Conservation (phyloP, 164 flowering plant species). For the Nymphaea colorata region DNA sequence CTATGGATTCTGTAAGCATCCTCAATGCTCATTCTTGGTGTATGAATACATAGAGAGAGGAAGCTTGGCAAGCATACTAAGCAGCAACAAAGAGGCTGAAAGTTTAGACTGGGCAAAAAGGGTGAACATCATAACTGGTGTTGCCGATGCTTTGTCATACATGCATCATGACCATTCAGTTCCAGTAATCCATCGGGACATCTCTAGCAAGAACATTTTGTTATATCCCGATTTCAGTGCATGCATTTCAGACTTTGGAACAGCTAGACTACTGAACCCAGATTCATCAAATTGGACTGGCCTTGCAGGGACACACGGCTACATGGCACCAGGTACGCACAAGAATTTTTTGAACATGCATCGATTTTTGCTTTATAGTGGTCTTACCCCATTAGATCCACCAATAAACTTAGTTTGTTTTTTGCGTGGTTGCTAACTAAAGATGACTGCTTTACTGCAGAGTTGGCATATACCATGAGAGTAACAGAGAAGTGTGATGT, state of each 20-base stretch:
- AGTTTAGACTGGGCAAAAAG: constrained; percentile 8
- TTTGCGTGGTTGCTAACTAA: no score
- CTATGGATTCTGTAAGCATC: constrained; percentile 8
- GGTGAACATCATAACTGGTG: constrained; percentile 5
- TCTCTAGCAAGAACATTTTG: constrained; percentile 10
- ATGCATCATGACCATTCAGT: constrained; percentile 11
- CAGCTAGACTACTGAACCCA: constrained; percentile 4
- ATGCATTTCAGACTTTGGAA: constrained; percentile 13
- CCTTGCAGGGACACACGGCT: constrained; percentile 9
- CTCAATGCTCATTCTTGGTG: constrained; percentile 3
- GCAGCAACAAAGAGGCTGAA: constrained; percentile 1
- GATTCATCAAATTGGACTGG: constrained; percentile 7
- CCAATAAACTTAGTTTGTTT: no score
- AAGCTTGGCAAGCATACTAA: constrained; percentile 4
- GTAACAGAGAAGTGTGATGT: constrained; percentile 11
- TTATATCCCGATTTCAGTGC: constrained; percentile 5
- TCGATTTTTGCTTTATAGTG: background rate
- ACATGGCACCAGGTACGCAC: constrained; percentile 13
- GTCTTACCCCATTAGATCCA: background rate
- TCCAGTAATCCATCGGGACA: constrained; percentile 10
- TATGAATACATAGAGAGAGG: constrained; percentile 13
- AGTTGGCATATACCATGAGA: constrained; percentile 8
- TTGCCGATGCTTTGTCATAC: constrained; percentile 12
- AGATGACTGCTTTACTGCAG: background rate
- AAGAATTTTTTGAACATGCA: background rate